Percentiles rank a stretch among this genome's conserved stretches.
These are phyloP conservation scores for Exophiala xenobiotica DNA, from an alignment of 2,329 filamentous ascomycete species.

Conservation along the genomic window DNA sequence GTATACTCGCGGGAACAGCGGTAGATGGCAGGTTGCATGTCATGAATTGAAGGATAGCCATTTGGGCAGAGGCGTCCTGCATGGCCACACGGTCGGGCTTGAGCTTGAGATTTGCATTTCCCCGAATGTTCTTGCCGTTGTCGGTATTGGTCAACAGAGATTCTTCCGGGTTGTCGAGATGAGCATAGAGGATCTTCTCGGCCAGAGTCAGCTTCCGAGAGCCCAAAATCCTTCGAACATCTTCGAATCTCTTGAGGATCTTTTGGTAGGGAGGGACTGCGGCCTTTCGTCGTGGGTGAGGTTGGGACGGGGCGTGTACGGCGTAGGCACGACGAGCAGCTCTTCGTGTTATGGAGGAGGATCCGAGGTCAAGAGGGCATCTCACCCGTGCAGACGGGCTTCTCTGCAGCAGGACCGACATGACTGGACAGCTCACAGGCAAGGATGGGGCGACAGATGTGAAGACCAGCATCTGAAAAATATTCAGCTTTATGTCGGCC, in stretches of 20 bases:
- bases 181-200: slow-evolving; percentile 97
- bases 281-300: slow-evolving; percentile 23
- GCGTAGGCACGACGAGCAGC: slow-evolving; percentile 24
- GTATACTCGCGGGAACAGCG: slow-evolving; percentile 92
- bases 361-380: slow-evolving; percentile 25
- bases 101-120: slow-evolving; percentile 89
- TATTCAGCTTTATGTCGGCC: no score
- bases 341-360: slow-evolving; percentile 3
- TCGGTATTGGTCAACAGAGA: slow-evolving; percentile 79
- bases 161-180: slow-evolving; percentile 85
- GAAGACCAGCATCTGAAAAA: no score
- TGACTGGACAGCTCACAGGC: slow-evolving; percentile 2
- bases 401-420: slow-evolving; percentile 24
- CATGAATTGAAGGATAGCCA: slow-evolving; percentile 99
- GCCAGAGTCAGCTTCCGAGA: slow-evolving; percentile 73
- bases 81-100: slow-evolving; percentile 97
- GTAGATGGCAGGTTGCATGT: slow-evolving; percentile 85
- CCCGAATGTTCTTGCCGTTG: slow-evolving; percentile 80
- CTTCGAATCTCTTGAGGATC: slow-evolving; percentile 71
- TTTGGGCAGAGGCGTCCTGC: slow-evolving; percentile 98
- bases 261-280: slow-evolving; percentile 74
- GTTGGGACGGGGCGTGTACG: slow-evolving; percentile 16
- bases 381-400: slow-evolving; percentile 19
- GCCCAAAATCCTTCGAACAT: slow-evolving; percentile 73
- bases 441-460: no score